These are phyloP conservation scores for Ascobolus immersus DNA, from an alignment of 495 filamentous ascomycete genomes.

Conservation along the genomic window DNA sequence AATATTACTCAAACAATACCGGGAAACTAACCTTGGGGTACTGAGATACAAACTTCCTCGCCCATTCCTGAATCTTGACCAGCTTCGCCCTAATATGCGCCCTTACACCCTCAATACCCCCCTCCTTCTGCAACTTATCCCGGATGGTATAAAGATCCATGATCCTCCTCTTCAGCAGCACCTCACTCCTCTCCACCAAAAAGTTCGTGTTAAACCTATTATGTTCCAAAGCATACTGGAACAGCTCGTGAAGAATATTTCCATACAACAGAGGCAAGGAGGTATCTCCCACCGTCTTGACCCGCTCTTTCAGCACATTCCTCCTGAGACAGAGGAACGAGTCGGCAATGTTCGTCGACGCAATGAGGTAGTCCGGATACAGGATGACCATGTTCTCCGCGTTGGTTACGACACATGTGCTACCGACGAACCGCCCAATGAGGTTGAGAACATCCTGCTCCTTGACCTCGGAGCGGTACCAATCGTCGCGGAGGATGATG, in stretches of 20 bases:
- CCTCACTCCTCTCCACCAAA: slow-evolving; percentile 35
- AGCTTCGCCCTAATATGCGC: slow-evolving; percentile 58
- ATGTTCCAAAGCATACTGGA: slow-evolving; percentile 63
- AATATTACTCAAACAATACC: slow-evolving; percentile 3
- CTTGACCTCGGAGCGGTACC: slow-evolving; percentile 44
- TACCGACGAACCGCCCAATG: slow-evolving; percentile 47
- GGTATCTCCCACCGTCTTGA: slow-evolving; percentile 60
- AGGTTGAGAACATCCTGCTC: slow-evolving; percentile 57
- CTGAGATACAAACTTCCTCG: slow-evolving; percentile 45
- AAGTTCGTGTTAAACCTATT: slow-evolving; percentile 56
- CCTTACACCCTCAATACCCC: slow-evolving; percentile 40
- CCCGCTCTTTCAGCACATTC: slow-evolving; percentile 75
- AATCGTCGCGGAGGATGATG: slow-evolving; percentile 59
- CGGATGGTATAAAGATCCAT: slow-evolving; percentile 70
- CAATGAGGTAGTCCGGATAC: slow-evolving; percentile 86
- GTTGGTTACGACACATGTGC: slow-evolving; percentile 49
- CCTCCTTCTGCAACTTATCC: too few relatives aligned
- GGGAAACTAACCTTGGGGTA: slow-evolving; percentile 36
- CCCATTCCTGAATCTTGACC: slow-evolving; percentile 55
- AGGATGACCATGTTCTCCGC: slow-evolving; percentile 63
- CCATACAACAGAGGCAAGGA: slow-evolving; percentile 65
- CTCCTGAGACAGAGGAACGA: slow-evolving; percentile 71
- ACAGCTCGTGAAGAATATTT: slow-evolving; percentile 75
- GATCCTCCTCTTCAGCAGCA: slow-evolving; percentile 40
- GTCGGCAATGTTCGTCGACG: slow-evolving; percentile 76